Base-by-base conservation (phyloP, 1,139 yeast genomes). In the Yamadazyma siamensis region DNA sequence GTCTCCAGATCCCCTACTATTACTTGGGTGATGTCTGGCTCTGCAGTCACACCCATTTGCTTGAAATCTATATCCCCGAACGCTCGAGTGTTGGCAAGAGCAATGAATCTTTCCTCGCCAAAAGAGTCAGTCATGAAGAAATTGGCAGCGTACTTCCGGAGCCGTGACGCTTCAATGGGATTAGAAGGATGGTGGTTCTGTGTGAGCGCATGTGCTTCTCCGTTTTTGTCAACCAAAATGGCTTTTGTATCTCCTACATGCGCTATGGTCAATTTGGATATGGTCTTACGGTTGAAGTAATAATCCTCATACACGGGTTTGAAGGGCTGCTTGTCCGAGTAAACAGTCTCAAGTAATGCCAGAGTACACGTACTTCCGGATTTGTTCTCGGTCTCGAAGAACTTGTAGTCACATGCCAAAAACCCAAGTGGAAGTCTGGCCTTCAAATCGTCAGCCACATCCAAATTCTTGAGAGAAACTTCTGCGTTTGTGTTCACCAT, bases 181-280 rank as follows among this genome's bases (percentile, higher is more conserved):
- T 88, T 81, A 2, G 86, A 76, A 3, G 97, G 95, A 56, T 89
- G 96, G 55, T 91, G 98, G 19, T 79, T 75, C 24, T 75, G 71
- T 0, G 95, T 86, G 34, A 91, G 59, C 8, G 85, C 69, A 46
- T 82, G 89, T 0, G 95, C 95, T 26, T 74, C 64, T 3, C 98
- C 97, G 37, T 68, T 59, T 36, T 70, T 71, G 50, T 83, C 94
- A 39, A 88, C 85, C 15, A 91, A 49, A 5, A 91, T 72, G n/a
- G 95, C 89, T 41, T 86, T 72, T 3, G 96, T 85, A 52, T 91
- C 98, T 3, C 98, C 98, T n/a, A 89, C 81, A 52, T 91, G 98
- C 1, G 94, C 91, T 14, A 89, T 75, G 1, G 86, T 72, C 23
- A 91, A 57, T 46, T 78, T 78, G 18, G 87, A 71, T 12, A 84